Base-by-base conservation (phyloP, 2,329 filamentous ascomycete species). In the Ophiocordyceps sinensis region DNA sequence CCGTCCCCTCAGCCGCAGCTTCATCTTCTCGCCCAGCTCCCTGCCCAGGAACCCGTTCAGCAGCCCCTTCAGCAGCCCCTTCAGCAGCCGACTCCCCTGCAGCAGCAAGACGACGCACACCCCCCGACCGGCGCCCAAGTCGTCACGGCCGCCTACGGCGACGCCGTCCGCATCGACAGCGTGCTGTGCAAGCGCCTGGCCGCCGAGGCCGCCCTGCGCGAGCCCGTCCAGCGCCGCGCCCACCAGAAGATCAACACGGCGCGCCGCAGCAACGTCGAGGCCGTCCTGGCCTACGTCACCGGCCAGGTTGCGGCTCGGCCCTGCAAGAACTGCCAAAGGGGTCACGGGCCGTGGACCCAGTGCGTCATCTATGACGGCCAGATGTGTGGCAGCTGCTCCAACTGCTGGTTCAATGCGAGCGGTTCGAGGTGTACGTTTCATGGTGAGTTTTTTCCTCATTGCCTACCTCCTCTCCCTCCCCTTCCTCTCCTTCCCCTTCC, bases 341-440 rank as follows among this genome's bases (percentile, higher is more conserved):
- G 71, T 4, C 71, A 76, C 44, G 74, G 74, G 0, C 73, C 74
- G 0, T 78, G 73, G 73, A 70, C 63, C 1, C 62, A 63, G 14
- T 78, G 74, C 46, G 64, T 78, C n/a, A 60, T 75, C n/a, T 68
- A 73, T 19, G 68, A 70, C 38, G 73, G 73, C 2, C 70, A 75
- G 51, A 72, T 77, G 70, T 76, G 71, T 44, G 73, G 74, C 10
- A 75, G 71, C 50, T 78, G 74, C 46, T 68, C 73, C 43, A 78
- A 78, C 51, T 78, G 74, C 53, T 77, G 74, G 73, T 77, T 73
- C 55, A 78, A 78, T 43, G 73, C 73, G 8, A 75, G 71, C 39
- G 73, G 73, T 10, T 66, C 71, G 10, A 59, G 73, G 39, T 78
- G 74, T 45, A 76, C 72, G 13, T 77, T 76, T 51, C 74, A 77